These are phyloP conservation scores for Echinochloa phyllopogon DNA, from an alignment of 176 grass and related monocot genomes.

Conservation along the genomic window DNA sequence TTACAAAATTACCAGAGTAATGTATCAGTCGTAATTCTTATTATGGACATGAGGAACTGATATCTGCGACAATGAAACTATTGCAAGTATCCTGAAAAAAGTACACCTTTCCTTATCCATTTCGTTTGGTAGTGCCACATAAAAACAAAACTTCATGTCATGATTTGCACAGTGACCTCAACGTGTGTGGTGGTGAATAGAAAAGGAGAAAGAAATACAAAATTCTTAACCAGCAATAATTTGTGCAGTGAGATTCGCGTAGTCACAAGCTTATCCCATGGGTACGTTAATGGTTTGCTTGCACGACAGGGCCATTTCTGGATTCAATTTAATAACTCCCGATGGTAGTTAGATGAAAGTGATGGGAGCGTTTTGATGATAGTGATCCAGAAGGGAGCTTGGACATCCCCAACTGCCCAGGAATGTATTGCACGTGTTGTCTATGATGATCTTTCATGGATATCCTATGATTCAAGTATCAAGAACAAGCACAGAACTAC, in stretches of 20 bases:
- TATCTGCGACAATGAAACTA: slow-evolving; percentile 13
- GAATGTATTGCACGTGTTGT: slow-evolving; percentile 27
- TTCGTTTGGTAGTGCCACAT: slow-evolving; percentile 36
- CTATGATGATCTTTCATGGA: neutral
- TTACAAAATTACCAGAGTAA: neutral
- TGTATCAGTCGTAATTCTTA: neutral
- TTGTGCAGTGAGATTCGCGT: neutral
- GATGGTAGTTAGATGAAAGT: slow-evolving; percentile 33
- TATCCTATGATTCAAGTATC: neutral
- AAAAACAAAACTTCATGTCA: slow-evolving; percentile 5
- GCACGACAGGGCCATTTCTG: slow-evolving; percentile 42
- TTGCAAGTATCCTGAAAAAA: slow-evolving; percentile 1
- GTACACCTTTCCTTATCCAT: slow-evolving; percentile 33
- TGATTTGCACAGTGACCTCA: slow-evolving; percentile 5
- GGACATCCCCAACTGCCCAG: slow-evolving; percentile 6
- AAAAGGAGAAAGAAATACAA: neutral
- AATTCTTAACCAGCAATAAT: neutral
- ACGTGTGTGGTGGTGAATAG: neutral
- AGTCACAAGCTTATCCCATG: slow-evolving; percentile 39
- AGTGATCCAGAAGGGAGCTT: neutral
- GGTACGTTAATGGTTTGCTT: slow-evolving; percentile 38
- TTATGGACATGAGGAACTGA: neutral
- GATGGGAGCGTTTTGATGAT: slow-evolving; percentile 32
- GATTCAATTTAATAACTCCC: neutral
- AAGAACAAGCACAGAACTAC: neutral